Base-by-base conservation (phyloP, 2,329 filamentous ascomycete genomes). In the Botrytis fragariae region DNA sequence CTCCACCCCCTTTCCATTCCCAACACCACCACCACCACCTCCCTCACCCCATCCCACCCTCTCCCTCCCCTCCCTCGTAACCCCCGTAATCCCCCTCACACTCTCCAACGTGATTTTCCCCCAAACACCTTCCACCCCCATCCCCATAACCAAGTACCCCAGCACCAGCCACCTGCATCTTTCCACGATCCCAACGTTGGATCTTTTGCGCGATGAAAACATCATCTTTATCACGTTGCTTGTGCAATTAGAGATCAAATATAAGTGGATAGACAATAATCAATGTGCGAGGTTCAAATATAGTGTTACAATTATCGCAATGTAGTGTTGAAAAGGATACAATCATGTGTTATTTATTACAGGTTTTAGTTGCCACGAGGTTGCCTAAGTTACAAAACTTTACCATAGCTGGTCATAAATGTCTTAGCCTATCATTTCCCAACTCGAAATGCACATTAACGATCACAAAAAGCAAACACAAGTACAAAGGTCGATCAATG, bases 31-130 rank as follows among this genome's bases (percentile, higher is more conserved):
- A 44, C 18, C 42, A 42, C 42, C 45, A 22, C 14, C 29, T 14
- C 37, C n/a, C 20, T 3, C 39, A 42, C 48, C 65, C 54, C 32
- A 42, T 16, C 64, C 62, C 35, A 72, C 20, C 51, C 37, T 45
- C 32, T 29, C 70, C 48, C 62, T 68, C 44, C 45, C 39, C 70
- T 67, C 62, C 25, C 35, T 29, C 22, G 62, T 68, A 16, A 35
- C n/a, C 29, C 18, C 35, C 37, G 62, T 72, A 22, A 72, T 18
- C 9, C 35, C 57, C 39, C 62, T 60, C 62, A 72, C 61, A 32
- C 29, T 60, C 22, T 61, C 62, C 48, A 68, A 45, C 22, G 70
- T 68, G 25, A 72, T 35, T 18, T 16, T 67, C 9, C 61, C 62
- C 32, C 10, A 54, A 54, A 54, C 51, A 18, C 25, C n/a, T n/a